Evolutionary conservation across 164 flowering plant genomes (phyloP).

Genomic region (Liriodendron chinense): DNA sequence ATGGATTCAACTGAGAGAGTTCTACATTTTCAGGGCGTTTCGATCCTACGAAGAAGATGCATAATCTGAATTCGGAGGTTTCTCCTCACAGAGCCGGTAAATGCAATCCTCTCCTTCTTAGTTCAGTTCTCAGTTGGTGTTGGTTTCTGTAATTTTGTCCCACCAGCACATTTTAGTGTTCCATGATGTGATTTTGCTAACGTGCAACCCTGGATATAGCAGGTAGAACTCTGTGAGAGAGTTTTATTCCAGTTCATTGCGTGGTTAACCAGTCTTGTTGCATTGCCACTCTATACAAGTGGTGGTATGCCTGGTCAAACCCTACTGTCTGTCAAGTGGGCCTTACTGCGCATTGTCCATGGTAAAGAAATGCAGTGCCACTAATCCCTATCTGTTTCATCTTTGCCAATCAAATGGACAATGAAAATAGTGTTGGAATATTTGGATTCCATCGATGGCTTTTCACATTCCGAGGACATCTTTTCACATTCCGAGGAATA

Average conservation of each 20-base stretch:
- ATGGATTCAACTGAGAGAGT: background rate
- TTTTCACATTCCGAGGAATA: no score
- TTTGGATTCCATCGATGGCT: no score
- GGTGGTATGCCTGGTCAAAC: background rate
- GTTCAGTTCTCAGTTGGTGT: background rate
- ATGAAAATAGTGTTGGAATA: no score
- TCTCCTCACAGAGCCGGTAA: slow-evolving; percentile 88
- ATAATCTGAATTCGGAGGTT: slow-evolving; percentile 23
- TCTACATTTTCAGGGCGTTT: slow-evolving; percentile 2
- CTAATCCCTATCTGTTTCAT: background rate
- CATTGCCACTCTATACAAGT: background rate
- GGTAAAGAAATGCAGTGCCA: background rate
- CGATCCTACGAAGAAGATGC: background rate
- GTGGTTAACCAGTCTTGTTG: background rate
- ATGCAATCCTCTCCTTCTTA: background rate
- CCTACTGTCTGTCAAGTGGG: background rate
- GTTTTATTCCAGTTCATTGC: background rate
- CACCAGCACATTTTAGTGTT: no score
- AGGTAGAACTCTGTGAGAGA: background rate
- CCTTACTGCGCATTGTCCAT: background rate
- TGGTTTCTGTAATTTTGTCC: background rate
- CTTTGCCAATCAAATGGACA: no score
- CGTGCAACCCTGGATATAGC: background rate
- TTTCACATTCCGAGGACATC: no score
- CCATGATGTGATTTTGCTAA: background rate